phyloP scores from a whole-genome alignment of 2,329 filamentous ascomycete genomes.

The Colletotrichum tanaceti region DNA sequence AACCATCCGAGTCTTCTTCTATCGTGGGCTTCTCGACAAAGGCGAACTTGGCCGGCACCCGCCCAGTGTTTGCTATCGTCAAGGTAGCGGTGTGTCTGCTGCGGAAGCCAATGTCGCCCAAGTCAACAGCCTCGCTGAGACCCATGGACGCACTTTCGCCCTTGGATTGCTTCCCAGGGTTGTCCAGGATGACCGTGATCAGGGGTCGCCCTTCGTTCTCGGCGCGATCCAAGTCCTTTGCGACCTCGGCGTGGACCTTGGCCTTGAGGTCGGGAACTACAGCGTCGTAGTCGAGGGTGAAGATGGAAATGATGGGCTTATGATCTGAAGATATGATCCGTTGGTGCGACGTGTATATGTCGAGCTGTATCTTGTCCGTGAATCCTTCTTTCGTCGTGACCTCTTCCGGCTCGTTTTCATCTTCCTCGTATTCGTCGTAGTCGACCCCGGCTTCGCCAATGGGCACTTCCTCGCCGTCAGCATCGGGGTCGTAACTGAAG shows the following conservation, averaged over 20 bases:
- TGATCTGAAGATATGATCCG: constrained; percentile 93
- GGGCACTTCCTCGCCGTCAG: constrained; percentile 66
- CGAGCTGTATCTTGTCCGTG: constrained; percentile 64
- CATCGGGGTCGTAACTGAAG: constrained; percentile 90
- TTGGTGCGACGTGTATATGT: constrained; percentile 88
- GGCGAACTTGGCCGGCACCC: constrained; percentile 80
- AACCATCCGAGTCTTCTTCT: constrained; percentile 55
- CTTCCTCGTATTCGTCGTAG: constrained; percentile 68
- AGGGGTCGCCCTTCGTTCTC: constrained; percentile 91
- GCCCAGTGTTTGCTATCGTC: constrained; percentile 92
- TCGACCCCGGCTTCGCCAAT: constrained; percentile 61
- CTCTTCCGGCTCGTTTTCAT: constrained; percentile 58
- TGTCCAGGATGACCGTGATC: constrained; percentile 85
- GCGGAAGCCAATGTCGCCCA: constrained; percentile 79
- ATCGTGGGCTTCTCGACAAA: constrained; percentile 79
- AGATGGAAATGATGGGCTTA: constrained; percentile 88
- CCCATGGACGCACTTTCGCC: constrained; percentile 46
- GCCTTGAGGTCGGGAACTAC: constrained; percentile 88
- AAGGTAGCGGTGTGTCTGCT: constrained; percentile 73
- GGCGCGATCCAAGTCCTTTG: constrained; percentile 85
- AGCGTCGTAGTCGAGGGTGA: constrained; percentile 86
- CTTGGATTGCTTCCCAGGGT: constrained; percentile 50
- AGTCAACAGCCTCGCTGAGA: constrained; percentile 74
- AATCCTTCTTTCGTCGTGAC: constrained; percentile 69
- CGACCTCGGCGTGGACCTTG: constrained; percentile 86